A percentile compares a stretch with the other conserved stretches of the same genome.
Conservation (phyloP, 2,329 filamentous ascomycete species). For the Lecanicillium sp. region DNA sequence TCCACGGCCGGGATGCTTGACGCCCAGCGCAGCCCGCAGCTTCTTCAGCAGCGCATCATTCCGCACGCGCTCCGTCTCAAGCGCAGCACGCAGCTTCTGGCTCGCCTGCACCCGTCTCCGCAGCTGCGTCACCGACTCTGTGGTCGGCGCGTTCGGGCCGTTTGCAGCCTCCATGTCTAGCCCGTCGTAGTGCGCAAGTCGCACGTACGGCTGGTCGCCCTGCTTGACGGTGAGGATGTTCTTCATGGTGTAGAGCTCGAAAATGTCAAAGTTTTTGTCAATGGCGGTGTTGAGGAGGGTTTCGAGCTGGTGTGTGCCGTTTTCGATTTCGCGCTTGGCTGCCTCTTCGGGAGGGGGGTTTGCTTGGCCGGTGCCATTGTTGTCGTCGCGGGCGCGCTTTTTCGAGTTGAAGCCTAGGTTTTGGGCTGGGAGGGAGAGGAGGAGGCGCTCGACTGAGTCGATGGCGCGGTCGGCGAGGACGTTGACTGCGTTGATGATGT, state of each 20-base stretch:
- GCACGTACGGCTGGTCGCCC: conserved; percentile 69
- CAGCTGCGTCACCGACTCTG: conserved; percentile 62
- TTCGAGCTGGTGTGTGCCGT: conserved; percentile 78
- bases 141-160: conserved; percentile 36
- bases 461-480: conserved; percentile 85
- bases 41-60: conserved; percentile 64
- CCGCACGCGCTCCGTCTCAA: conserved; percentile 60
- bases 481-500: conserved; percentile 96
- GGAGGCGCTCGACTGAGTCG: conserved; percentile 75
- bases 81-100: conserved; percentile 61
- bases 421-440: conserved; percentile 64
- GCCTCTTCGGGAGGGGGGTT: conserved; percentile 28
- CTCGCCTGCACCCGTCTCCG: conserved; percentile 70
- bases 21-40: conserved; percentile 41
- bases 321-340: conserved; percentile 65
- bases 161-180: conserved; percentile 34
- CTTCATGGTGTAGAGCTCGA: conserved; percentile 82
- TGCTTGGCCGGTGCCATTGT: conserved; percentile 21
- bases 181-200: conserved; percentile 76
- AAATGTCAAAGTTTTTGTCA: conserved; percentile 77
- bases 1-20: conserved; percentile 15
- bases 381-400: conserved; percentile 18
- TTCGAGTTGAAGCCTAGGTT: conserved; percentile 68
- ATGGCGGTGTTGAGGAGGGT: conserved; percentile 73
- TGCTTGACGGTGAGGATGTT: conserved; percentile 68